Conservation (phyloP, 345 rosid genomes). For the Rhizophora apiculata region DNA sequence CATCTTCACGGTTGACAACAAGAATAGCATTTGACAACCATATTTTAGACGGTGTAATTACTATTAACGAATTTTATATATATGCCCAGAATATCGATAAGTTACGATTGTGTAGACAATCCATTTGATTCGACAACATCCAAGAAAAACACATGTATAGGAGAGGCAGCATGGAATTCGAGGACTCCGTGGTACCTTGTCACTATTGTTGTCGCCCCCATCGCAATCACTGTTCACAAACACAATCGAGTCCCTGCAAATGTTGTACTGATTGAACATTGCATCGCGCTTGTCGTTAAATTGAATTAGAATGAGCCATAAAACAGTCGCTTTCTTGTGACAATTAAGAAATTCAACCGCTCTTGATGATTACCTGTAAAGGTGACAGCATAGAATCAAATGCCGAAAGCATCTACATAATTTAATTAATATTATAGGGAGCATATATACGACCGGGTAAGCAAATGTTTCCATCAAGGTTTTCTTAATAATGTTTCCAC, state of each 20-base stretch:
- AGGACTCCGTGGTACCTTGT: conserved; percentile 19
- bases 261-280: neutral
- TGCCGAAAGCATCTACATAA: neutral
- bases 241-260: neutral
- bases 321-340: conserved; percentile 19
- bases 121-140: neutral
- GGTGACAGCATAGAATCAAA: conserved; percentile 25
- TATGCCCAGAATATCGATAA: neutral
- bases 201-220: conserved; percentile 14
- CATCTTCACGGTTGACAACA: neutral
- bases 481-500: conserved; percentile 10
- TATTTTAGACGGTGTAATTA: neutral
- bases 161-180: neutral
- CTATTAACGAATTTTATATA: neutral
- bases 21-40: neutral
- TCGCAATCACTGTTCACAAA: neutral
- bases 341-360: conserved; percentile 21
- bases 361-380: conserved; percentile 18
- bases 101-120: neutral
- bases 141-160: too few relatives aligned
- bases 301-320: neutral
- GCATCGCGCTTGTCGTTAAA: neutral
- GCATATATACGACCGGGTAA: conserved; percentile 14
- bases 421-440: conserved; percentile 8
- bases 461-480: conserved; percentile 23